phyloP scores from a whole-genome alignment of 1,284 basidiomycete species.

The Blastosporella zonata region DNA sequence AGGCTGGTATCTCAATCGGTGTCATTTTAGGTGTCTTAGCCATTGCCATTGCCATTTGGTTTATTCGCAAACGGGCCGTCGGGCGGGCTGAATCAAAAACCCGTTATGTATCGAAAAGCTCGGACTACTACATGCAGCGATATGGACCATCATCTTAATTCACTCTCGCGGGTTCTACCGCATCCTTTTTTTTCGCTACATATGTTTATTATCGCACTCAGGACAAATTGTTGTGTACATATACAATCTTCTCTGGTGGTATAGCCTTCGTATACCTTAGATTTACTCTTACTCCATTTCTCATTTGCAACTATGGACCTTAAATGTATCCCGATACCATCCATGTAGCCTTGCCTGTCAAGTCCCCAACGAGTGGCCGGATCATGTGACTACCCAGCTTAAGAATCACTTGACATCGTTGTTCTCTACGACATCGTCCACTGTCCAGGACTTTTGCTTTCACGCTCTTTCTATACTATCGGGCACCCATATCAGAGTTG shows the following conservation, averaged over 20 bases:
- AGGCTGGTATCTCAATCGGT: conserved; percentile 53
- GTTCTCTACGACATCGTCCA: conserved; percentile 7
- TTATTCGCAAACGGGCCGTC: conserved; percentile 47
- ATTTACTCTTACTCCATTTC: not conserved
- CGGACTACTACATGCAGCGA: not conserved
- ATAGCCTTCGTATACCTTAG: not conserved
- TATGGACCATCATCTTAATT: not conserved
- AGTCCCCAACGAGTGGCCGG: not conserved
- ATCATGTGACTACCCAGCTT: conserved; percentile 17
- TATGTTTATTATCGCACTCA: not conserved
- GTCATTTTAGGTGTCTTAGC: conserved; percentile 46
- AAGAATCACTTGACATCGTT: conserved; percentile 14
- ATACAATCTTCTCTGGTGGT: no score
- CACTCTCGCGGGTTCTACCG: not conserved
- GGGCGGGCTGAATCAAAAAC: conserved; percentile 25
- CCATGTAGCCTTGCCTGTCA: not conserved
- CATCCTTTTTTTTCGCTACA: not conserved
- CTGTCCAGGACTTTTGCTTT: not conserved
- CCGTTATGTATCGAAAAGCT: not conserved
- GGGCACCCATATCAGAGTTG: not conserved
- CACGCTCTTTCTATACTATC: not conserved
- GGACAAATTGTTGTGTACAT: not conserved
- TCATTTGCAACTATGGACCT: no score
- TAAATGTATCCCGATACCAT: not conserved
- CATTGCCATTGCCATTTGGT: conserved; percentile 41